Base-by-base conservation (phyloP, 306 rosid species). In the Sphenostylis stenocarpa region DNA sequence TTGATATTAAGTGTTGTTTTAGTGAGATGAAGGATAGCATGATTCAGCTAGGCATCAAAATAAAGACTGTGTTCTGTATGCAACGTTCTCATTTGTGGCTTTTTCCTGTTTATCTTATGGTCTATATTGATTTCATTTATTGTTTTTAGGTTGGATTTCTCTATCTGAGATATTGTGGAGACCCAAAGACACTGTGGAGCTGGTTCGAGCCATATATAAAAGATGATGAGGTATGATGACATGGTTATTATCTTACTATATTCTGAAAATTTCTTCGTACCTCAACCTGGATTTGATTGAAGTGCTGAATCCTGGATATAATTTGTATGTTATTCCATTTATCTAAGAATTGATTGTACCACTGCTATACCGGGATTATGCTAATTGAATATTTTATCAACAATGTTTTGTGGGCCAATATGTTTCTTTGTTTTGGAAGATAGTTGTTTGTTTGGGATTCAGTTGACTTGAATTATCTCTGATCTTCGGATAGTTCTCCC, bases 161-260 rank as follows among this genome's bases (percentile, higher is more conserved):
- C 67, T 96, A 96, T 84, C 75, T 96, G 89, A 89, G 99, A 80
- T 96, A 93, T 86, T 91, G 87, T 71, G 98, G 87, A 39, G 99
- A 96, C 82, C 90, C 99, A 2, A 96, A 93, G 83, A 93, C 92
- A 34, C 75, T 96, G 29, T 96, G 99, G 99, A 88, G 41, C 83
- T 96, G 99, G 98, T 91, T 86, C 80, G 98, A 96, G 77, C 97
- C 97, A 12, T 93, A 92, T 80, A 49, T 90, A 31, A 87, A 91
- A 78, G 98, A 93, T 77, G 98, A 92, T 0, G 99, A 96, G 96
- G 98, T 96, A 90, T 60, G 77, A 11, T 43, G 43, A 70, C 60
- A 60, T 70, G 70, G 24, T 69, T 77, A 13, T 60, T 56, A 41
- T 82, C 38, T 2, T 43, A 16, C 62, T 24, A 13, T 55, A 24